A percentile compares a stretch with the other conserved stretches of the same genome.
Evolutionary conservation across 805 yeast species (phyloP).

Genomic region (Metschnikowia proteae): DNA sequence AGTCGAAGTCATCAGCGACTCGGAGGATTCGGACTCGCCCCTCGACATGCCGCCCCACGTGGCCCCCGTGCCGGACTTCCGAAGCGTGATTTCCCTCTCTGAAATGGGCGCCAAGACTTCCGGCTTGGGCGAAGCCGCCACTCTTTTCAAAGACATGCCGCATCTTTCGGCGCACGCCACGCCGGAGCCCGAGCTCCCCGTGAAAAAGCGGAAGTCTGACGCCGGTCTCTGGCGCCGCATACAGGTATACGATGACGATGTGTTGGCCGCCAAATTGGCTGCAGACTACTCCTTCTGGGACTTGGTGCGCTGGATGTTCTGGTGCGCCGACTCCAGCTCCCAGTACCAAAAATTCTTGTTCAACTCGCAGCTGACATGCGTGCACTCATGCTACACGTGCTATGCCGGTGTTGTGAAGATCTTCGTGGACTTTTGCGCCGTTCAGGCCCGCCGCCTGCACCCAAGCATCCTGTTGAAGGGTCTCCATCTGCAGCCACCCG

Average conservation of each 20-base stretch:
- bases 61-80: background rate
- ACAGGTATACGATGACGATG: slow-evolving; percentile 31
- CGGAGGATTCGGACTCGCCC: slow-evolving; percentile 19
- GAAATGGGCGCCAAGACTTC: slow-evolving; percentile 15
- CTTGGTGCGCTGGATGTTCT: slow-evolving; percentile 33
- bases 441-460: slow-evolving; percentile 13
- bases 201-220: slow-evolving; percentile 1
- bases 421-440: slow-evolving; percentile 21
- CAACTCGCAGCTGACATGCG: slow-evolving; percentile 19
- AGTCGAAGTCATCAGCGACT: slow-evolving; percentile 23
- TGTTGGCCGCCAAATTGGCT: slow-evolving; percentile 23
- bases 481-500: slow-evolving; percentile 1
- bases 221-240: slow-evolving; percentile 9
- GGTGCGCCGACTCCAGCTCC: slow-evolving; percentile 31
- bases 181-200: slow-evolving; percentile 12
- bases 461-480: background rate
- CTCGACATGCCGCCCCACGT: slow-evolving; percentile 1
- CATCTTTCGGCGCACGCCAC: slow-evolving; percentile 15
- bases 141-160: slow-evolving; percentile 19
- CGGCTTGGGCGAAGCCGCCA: slow-evolving; percentile 18
- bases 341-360: slow-evolving; percentile 18
- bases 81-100: slow-evolving; percentile 9
- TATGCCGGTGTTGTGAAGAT: slow-evolving; percentile 20
- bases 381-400: slow-evolving; percentile 24
- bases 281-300: slow-evolving; percentile 31